phyloP scores from a whole-genome alignment of 176 grass and related monocot species.

The Carex cristatella region DNA sequence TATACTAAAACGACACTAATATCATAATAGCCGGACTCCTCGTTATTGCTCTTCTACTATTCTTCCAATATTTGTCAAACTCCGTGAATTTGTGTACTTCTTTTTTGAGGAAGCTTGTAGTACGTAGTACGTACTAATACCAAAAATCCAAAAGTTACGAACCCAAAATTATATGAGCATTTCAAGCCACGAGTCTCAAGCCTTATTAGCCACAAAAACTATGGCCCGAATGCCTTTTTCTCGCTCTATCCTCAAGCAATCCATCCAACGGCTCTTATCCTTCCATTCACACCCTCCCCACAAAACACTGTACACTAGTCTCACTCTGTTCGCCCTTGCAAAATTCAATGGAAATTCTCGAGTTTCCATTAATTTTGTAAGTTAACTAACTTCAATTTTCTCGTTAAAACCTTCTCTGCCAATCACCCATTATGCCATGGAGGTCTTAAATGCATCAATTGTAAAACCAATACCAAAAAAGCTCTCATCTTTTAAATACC shows the following conservation, averaged over 20 bases:
- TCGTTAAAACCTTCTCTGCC: background rate
- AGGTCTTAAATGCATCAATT: slow-evolving; percentile 37
- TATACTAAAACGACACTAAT: too few relatives aligned
- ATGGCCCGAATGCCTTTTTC: slow-evolving; percentile 2
- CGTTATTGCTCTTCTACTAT: too few relatives aligned
- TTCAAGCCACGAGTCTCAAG: slow-evolving; percentile 10
- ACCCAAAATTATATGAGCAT: background rate
- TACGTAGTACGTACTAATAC: background rate
- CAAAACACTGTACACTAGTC: background rate
- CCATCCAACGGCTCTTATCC: slow-evolving; percentile 35
- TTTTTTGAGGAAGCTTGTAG: slow-evolving; percentile 17
- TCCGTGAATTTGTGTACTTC: background rate
- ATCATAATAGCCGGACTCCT: too few relatives aligned
- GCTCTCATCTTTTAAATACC: slow-evolving; percentile 14
- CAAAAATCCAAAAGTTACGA: background rate
- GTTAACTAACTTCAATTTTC: background rate
- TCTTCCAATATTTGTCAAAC: too few relatives aligned
- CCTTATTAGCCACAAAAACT: slow-evolving; percentile 23
- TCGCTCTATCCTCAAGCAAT: slow-evolving; percentile 21
- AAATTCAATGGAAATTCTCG: slow-evolving; percentile 26
- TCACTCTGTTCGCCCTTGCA: slow-evolving; percentile 10
- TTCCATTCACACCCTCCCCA: background rate
- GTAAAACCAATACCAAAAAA: slow-evolving; percentile 29
- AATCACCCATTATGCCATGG: slow-evolving; percentile 36
- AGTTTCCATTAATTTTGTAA: slow-evolving; percentile 29